Evolutionary conservation across 192 early-diverging fungal genomes (phyloP).

Genomic region (Polychytrium aggregatum): DNA sequence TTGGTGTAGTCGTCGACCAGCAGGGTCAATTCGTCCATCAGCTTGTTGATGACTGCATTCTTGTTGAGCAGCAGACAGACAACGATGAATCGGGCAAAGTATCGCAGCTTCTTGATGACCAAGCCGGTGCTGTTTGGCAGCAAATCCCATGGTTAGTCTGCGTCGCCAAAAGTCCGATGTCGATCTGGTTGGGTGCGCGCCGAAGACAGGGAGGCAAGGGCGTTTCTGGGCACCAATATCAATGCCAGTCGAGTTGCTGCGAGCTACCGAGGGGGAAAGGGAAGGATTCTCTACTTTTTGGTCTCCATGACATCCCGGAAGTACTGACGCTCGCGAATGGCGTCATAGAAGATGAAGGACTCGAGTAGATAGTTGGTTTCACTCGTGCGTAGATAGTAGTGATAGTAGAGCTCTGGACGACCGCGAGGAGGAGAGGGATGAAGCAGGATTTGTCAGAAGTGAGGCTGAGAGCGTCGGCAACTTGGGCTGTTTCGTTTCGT

Average conservation of each 20-base stretch:
- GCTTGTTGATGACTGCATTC: conserved; percentile 61
- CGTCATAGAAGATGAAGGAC: conserved; percentile 91
- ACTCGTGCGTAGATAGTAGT: conserved; percentile 69
- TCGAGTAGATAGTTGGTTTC: conserved; percentile 95
- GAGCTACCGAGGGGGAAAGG: no score
- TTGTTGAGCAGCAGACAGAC: conserved; percentile 83
- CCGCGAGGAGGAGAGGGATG: conserved; percentile 17
- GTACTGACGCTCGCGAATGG: conserved; percentile 86
- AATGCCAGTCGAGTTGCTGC: no score
- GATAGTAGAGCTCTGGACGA: conserved; percentile 37
- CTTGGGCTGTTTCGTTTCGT: no score
- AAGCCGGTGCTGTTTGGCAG: conserved; percentile 70
- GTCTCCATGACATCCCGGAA: conserved; percentile 89
- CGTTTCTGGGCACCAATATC: no score
- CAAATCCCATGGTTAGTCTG: no score
- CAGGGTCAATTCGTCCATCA: conserved; percentile 73
- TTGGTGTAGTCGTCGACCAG: conserved; percentile 82
- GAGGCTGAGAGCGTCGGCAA: no score
- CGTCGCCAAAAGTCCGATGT: no score
- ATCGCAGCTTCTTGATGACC: conserved; percentile 95
- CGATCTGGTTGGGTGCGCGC: no score
- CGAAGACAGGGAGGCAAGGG: no score
- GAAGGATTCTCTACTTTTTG: conserved; percentile 86
- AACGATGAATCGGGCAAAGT: conserved; percentile 95
- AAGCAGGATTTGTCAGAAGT: no score